Evolutionary conservation across 495 filamentous ascomycete genomes (phyloP).

Genomic region (Talaromyces ruber): DNA sequence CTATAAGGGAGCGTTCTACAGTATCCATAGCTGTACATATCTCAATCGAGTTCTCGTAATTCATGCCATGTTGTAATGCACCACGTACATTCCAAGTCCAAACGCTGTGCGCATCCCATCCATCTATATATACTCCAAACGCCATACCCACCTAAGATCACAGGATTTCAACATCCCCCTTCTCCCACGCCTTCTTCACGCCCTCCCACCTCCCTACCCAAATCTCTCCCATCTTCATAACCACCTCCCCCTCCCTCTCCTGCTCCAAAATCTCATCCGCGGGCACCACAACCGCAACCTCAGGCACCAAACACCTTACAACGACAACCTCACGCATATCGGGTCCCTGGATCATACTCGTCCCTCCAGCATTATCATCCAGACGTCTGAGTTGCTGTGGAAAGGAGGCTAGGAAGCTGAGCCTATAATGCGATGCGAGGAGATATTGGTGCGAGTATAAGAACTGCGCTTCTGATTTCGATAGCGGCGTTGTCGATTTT

Average conservation of each 20-base stretch:
- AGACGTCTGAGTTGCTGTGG: constrained; percentile 66
- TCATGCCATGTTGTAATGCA: not conserved
- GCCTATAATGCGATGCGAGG: constrained; percentile 70
- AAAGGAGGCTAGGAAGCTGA: constrained; percentile 74
- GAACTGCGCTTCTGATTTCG: constrained; percentile 65
- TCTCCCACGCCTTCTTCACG: constrained; percentile 60
- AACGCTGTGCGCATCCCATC: not conserved
- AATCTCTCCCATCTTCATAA: constrained; percentile 71
- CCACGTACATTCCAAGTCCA: not conserved
- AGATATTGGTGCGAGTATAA: constrained; percentile 73
- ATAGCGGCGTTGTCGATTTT: constrained; percentile 45
- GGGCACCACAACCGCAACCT: constrained; percentile 44
- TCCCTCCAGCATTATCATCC: constrained; percentile 82
- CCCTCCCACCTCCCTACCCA: constrained; percentile 83
- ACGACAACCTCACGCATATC: constrained; percentile 80
- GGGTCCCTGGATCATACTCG: constrained; percentile 85
- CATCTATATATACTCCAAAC: not conserved
- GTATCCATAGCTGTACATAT: not conserved
- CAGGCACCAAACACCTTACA: constrained; percentile 58
- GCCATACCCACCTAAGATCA: constrained; percentile 27
- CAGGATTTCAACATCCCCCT: constrained; percentile 75
- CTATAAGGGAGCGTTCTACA: not conserved
- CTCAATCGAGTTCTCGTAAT: not conserved
- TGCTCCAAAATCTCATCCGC: constrained; percentile 49
- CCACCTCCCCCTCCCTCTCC: constrained; percentile 46